These are phyloP conservation scores for Phaffomyces thermotolerans DNA, from an alignment of 805 yeast genomes.

Conservation along the genomic window DNA sequence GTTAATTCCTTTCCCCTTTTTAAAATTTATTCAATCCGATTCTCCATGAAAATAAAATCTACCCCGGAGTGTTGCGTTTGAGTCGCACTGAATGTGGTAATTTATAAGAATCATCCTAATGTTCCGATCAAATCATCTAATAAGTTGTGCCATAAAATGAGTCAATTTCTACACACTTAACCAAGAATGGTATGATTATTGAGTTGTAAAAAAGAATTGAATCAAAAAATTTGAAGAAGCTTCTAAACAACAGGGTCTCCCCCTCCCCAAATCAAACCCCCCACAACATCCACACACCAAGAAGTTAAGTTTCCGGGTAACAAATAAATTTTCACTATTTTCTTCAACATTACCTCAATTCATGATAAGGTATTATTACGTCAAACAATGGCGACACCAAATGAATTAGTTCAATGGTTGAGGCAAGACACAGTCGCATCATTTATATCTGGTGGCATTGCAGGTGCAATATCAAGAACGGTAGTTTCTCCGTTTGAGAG, in stretches of 20 bases:
- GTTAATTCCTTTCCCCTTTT: too few species aligned
- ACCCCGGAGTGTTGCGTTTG: slow-evolving; percentile 3
- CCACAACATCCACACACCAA: too few species aligned
- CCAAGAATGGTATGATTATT: too few species aligned
- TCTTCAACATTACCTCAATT: neutral
- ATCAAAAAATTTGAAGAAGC: too few species aligned
- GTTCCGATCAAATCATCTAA: neutral
- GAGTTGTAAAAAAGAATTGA: too few species aligned
- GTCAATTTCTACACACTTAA: too few species aligned
- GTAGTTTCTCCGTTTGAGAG: slow-evolving; percentile 94
- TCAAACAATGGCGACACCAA: neutral
- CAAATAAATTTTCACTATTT: neutral
- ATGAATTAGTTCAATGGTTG: slow-evolving; percentile 13
- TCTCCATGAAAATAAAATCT: neutral
- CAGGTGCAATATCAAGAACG: slow-evolving; percentile 80
- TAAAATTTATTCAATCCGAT: neutral
- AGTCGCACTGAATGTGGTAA: neutral
- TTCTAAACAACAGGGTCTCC: too few species aligned
- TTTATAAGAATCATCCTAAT: neutral
- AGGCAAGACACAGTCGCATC: slow-evolving; percentile 53
- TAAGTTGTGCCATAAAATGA: neutral
- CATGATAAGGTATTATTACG: neutral
- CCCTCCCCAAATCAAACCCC: too few species aligned
- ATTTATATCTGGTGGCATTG: slow-evolving; percentile 66
- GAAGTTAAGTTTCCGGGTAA: too few species aligned